Conservation (phyloP, 139 green algal genomes). For the Prasinococcaceae sp. region DNA sequence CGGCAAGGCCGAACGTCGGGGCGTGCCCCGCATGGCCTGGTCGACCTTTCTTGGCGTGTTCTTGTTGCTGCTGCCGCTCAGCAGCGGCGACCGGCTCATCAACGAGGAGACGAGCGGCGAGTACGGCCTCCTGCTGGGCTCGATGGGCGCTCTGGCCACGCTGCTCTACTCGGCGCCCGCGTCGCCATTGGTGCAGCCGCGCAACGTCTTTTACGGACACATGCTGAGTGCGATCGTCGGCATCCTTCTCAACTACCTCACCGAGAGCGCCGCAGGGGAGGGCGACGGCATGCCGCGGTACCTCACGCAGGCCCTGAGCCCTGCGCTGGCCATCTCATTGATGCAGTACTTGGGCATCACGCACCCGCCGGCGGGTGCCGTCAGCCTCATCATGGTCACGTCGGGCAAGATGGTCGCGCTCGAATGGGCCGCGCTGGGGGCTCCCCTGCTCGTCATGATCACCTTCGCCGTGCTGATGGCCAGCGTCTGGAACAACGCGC, state of each 20-base stretch:
- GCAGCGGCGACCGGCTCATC: not conserved
- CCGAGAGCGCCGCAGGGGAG: not conserved
- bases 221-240: not conserved
- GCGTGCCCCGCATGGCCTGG: no score
- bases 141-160: not conserved
- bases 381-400: not conserved
- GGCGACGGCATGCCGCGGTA: not conserved
- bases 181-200: not conserved
- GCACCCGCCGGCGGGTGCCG: not conserved
- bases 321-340: not conserved
- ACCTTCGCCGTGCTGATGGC: not conserved
- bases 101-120: not conserved
- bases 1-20: no score
- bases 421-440: not conserved
- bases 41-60: not conserved
- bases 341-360: not conserved
- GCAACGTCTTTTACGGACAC: not conserved
- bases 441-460: not conserved
- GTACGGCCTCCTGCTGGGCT: not conserved
- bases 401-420: not conserved
- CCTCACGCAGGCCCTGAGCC: not conserved
- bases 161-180: not conserved
- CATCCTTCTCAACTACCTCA: not conserved
- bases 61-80: not conserved
- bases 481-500: not conserved